A percentile compares a stretch with the other conserved stretches of the same genome.
Evolutionary conservation across 441 rosid species (phyloP).

Genomic region (Gossypium trilobum): DNA sequence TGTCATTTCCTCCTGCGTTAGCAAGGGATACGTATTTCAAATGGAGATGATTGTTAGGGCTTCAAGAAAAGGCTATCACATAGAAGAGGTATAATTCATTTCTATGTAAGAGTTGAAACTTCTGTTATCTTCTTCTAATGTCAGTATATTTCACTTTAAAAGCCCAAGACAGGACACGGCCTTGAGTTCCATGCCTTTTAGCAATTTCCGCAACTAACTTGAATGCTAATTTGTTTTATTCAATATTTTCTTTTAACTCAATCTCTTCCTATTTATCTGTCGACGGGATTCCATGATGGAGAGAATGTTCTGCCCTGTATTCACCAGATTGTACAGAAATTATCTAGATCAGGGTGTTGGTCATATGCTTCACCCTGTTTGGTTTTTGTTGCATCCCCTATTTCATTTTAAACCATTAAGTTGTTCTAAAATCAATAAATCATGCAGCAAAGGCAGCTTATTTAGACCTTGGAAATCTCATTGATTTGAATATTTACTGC

Average conservation of each 20-base stretch:
- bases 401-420: background rate
- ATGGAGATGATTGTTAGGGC: slow-evolving; percentile 99
- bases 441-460: background rate
- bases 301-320: background rate
- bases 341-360: background rate
- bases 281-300: background rate
- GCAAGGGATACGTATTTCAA: slow-evolving; percentile 93
- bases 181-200: background rate
- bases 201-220: background rate
- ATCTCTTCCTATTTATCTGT: background rate
- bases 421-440: background rate
- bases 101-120: background rate
- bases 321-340: background rate
- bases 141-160: background rate
- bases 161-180: background rate
- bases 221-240: background rate
- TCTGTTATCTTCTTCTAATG: background rate
- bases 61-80: slow-evolving; percentile 73
- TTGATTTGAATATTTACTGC: slow-evolving; percentile 6
- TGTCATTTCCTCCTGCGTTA: slow-evolving; percentile 66
- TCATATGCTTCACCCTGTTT: slow-evolving; percentile 7
- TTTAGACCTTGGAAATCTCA: too few relatives aligned
- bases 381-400: background rate
- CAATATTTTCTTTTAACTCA: background rate
- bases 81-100: slow-evolving; percentile 53